Base-by-base conservation (phyloP, 2,329 filamentous ascomycete genomes). In the Metarhizium album region DNA sequence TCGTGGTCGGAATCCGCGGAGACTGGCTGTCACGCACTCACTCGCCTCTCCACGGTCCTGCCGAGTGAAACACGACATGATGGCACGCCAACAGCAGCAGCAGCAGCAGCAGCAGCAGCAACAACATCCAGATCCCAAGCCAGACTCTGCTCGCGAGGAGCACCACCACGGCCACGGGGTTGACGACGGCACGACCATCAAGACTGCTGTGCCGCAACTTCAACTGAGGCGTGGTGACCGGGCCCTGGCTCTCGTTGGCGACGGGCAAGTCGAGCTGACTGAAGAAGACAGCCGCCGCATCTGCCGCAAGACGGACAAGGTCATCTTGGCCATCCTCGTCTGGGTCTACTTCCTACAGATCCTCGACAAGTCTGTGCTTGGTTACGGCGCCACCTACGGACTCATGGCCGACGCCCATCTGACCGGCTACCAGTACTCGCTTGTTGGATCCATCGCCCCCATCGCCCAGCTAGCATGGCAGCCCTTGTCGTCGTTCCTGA, bases 381-480 rank as follows among this genome's bases (percentile, higher is more conserved):
- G 76, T 9, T 80, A 78, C 51, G 75, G 74, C 35, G 76, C 78
- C n/a, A 73, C 78, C 6, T 80, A 77, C 53, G 76, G 75, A 20
- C 61, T 82, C 4, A 65, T 71, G 33, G 56, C 66, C 22, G 78
- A 81, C 57, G 71, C 72, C 2, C 55, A 70, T 46, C 69, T 82
- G 16, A 71, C 64, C 0, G 77, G 76, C 1, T 71, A 74, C 52
- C 70, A 81, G 52, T 81, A 81, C 64, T 79, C 77, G 0, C 62
- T 82, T 20, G 62, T 83, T 22, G 74, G 76, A 23, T 80, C 76
- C 5, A 79, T 83, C 40, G 68, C 73, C 0, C 70, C 79, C 1
- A 79, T 83, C 23, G 79, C 79, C 1, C 79, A 83, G 61, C 70
- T 83, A 35, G 74, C 66, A 42, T 82, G 78, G 76, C 76, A 81